A percentile compares a stretch with the other conserved stretches of the same genome.
These are phyloP conservation scores for Bruguiera hainesii DNA, from an alignment of 441 rosid genomes.

Conservation along the genomic window DNA sequence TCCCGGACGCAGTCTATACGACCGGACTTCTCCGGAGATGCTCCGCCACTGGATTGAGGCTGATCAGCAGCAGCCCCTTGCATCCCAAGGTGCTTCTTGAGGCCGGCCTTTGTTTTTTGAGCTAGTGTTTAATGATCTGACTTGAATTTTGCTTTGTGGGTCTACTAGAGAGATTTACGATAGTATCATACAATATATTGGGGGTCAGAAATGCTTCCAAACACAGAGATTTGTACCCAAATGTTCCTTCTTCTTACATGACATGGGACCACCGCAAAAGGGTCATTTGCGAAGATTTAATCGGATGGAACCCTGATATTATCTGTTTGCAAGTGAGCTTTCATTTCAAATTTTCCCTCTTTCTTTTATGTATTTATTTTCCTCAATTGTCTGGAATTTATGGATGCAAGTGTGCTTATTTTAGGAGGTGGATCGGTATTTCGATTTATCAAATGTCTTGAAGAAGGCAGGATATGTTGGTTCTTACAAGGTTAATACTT, in stretches of 20 bases:
- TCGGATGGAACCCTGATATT: constrained; percentile 57
- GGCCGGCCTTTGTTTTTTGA: neutral
- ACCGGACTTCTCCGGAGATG: constrained; percentile 33
- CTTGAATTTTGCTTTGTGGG: constrained; percentile 2
- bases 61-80: constrained; percentile 30
- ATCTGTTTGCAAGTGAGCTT: constrained; percentile 64
- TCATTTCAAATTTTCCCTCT: neutral
- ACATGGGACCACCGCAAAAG: constrained; percentile 65
- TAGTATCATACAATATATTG: constrained; percentile 69
- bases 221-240: constrained; percentile 56
- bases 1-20: constrained; percentile 25
- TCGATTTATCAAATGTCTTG: constrained; percentile 45
- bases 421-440: constrained; percentile 80
- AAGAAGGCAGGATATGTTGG: constrained; percentile 65
- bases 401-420: constrained; percentile 13
- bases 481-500: constrained; percentile 51
- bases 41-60: constrained; percentile 62
- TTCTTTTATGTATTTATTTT: neutral
- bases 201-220: constrained; percentile 59
- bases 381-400: constrained; percentile 13
- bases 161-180: constrained; percentile 46
- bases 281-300: constrained; percentile 53
- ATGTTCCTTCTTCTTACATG: constrained; percentile 46
- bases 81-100: constrained; percentile 35
- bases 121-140: neutral